Evolutionary conservation across 306 rosid genomes (phyloP).

Genomic region (Sicyos edulis): DNA sequence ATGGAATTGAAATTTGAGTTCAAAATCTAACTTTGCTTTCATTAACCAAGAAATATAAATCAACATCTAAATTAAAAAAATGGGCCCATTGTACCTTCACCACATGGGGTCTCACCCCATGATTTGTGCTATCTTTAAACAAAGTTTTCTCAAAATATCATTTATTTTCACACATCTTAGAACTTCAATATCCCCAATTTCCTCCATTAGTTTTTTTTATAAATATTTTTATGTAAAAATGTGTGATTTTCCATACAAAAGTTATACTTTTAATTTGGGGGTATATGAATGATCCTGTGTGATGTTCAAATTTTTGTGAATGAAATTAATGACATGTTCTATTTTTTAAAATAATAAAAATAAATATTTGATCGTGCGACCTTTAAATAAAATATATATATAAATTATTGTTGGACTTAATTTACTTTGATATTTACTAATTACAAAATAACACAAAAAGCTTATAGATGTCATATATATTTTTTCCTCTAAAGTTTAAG

Average conservation of each 20-base stretch:
- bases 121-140: background rate
- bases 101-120: slow-evolving; percentile 16
- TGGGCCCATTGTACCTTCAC: slow-evolving; percentile 3
- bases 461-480: background rate
- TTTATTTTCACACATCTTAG: background rate
- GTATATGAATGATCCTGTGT: background rate
- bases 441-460: background rate
- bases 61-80: background rate
- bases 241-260: background rate
- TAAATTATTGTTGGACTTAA: no score
- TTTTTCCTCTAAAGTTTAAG: background rate
- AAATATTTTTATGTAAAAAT: background rate
- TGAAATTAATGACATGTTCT: no score
- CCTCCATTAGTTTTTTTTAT: background rate
- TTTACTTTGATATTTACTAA: background rate
- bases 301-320: background rate
- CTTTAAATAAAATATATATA: no score
- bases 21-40: slow-evolving; percentile 17
- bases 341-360: no score
- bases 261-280: background rate
- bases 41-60: background rate
- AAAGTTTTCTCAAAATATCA: background rate
- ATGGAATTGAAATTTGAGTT: background rate
- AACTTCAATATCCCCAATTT: background rate
- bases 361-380: no score